Base-by-base conservation (phyloP, 495 filamentous ascomycete species). In the Tuber calosporum region DNA sequence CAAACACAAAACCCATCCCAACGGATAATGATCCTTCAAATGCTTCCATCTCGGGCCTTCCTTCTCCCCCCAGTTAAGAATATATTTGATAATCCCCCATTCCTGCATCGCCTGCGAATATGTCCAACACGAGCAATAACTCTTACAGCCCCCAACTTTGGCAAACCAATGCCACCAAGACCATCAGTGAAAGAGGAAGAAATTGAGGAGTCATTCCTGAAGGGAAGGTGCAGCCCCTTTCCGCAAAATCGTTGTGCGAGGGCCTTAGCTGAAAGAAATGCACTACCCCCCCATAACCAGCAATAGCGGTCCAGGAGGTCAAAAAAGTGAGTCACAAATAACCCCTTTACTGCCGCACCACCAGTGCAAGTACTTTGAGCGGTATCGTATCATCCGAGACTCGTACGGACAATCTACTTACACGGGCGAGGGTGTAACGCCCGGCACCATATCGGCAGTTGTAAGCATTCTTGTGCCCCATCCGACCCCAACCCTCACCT, bases 131-230 rank as follows among this genome's bases (percentile, higher is more conserved):
- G 53, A 19, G 53, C 53, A 62, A 34, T 62, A 62, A 3, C 53
- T 17, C 26, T 62, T 26, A 62, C 53, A 17, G 4, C 53, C 53
- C 26, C 53, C 5, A 62, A 6, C 30, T 62, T 62, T 34, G 53
- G 53, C 26, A 90, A 91, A 78, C 85, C 84, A 66, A 84, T 97
- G 73, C 94, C 95, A 0, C 88, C 92, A 19, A 90, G 92, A 0
- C 87, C 90, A 26, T 89, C 84, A 1, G 85, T 96, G 75, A 84
- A 88, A 19, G 94, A 97, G 76, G 84, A 85, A 40, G 93, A 97
- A 69, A 87, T 98, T 73, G 88, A 88, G 45, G 90, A 97, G 77
- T 86, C 87, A 66, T 99, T 95, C 84, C 87, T 99, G 38, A 96
- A 93, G 81, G 95, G 95, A 72, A 81, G 79, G 79, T 81, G 70